phyloP scores from a whole-genome alignment of 345 rosid genomes.

The Hibiscus syriacus region DNA sequence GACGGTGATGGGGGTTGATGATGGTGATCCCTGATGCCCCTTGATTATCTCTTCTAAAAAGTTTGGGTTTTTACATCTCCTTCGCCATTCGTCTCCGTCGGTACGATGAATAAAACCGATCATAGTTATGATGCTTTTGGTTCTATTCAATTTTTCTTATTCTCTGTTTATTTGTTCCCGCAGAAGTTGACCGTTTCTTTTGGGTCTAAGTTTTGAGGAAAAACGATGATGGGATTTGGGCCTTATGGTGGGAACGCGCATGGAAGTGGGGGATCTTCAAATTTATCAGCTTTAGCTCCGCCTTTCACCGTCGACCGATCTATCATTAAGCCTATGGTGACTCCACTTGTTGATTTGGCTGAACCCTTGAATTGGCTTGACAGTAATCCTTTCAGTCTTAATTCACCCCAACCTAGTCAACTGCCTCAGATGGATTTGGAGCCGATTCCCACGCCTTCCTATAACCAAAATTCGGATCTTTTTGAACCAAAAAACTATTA shows the following conservation, averaged over 20 bases:
- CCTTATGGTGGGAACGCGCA: constrained; percentile 13
- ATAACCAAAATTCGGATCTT: constrained; percentile 8
- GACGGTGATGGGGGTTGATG: no score
- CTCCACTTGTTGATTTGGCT: constrained; percentile 29
- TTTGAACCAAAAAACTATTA: constrained; percentile 28
- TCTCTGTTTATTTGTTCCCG: no score
- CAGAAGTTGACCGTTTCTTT: no score
- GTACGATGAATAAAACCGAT: no score
- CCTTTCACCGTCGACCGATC: constrained; percentile 49
- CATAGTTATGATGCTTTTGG: no score
- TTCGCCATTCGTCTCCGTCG: no score
- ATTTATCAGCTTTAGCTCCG: constrained; percentile 51
- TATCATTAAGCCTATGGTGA: constrained; percentile 15
- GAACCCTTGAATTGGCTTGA: constrained; percentile 18
- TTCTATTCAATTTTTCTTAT: no score
- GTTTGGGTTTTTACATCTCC: no score
- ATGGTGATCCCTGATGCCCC: no score
- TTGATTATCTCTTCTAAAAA: no score
- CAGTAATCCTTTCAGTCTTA: neutral
- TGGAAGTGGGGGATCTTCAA: constrained; percentile 43
- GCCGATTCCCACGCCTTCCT: constrained; percentile 19
- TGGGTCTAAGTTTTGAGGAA: no score
- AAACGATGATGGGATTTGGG: constrained; percentile 39
- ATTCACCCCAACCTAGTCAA: constrained; percentile 6
- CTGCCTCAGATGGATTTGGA: no score